Evolutionary conservation across 2,329 filamentous ascomycete genomes (phyloP), one percentile per base, ranked within the genome.

Genomic region (Trichophyton simii): DNA sequence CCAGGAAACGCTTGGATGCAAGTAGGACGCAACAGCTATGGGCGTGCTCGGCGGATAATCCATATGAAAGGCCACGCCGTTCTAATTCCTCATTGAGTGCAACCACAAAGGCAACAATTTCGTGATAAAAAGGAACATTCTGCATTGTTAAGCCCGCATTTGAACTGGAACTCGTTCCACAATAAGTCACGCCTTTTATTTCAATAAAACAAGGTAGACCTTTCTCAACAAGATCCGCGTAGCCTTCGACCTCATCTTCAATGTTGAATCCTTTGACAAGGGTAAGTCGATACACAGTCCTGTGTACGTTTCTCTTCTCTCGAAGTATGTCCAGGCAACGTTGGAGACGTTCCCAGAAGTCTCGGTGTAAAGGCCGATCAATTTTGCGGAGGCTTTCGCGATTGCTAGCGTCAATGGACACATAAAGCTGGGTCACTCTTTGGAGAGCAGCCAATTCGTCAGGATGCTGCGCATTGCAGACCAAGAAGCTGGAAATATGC

Each of bases 191-290:
- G 60, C 92, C 92, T 78, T 97, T 97, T 73, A 97, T 83, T 77
- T 97, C 92, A 57, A 97, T 85, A 71, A 97, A 96, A 72, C 89
- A 92, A 0, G 92, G 92, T 22, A 96, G 79, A 0, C 88, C 91
- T 66, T 86, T 85, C 70, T 91, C 88, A 18, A 97, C 88, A 1
- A 97, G 84, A 69, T 89, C 85, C 0, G 92, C 92, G 70, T 99
- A 97, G 3, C 92, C 92, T 66, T 87, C 83, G 4, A 87, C 90
- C 74, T 96, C 94, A 67, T 96, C 91, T 25, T 96, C 92, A 65
- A 97, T 85, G 72, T 99, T 97, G 82, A 99, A 97, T 2, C 91
- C 92, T 77, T 97, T 97, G 71, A 97, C 94, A 1, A 99, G 85
- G 0, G 92, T 97, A 2, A 97, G 82, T 1, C 94, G 86, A 79